Evolutionary conservation across 768 basidiomycete genomes (phyloP).

Genomic region (Suillus tomentosus): DNA sequence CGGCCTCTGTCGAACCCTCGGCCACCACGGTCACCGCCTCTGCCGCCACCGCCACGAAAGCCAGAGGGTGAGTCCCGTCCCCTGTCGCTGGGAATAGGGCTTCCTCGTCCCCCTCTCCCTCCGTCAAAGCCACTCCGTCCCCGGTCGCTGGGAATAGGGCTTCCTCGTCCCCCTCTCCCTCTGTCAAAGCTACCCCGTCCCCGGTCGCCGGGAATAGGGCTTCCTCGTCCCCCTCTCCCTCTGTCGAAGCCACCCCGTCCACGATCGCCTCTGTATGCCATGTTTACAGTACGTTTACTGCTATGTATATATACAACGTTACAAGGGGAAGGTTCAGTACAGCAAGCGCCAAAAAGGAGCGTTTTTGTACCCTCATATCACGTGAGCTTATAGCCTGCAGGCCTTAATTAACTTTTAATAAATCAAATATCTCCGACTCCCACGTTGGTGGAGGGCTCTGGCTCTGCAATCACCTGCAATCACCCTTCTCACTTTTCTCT

Average conservation of each 20-base stretch:
- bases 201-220: constrained; percentile 24
- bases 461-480: no score
- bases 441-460: no score
- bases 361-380: background rate
- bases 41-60: constrained; percentile 25
- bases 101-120: constrained; percentile 27
- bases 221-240: constrained; percentile 30
- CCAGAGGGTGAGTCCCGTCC: background rate
- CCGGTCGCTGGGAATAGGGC: background rate
- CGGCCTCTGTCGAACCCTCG: constrained; percentile 32
- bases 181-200: constrained; percentile 37
- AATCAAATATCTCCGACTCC: no score
- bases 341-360: background rate
- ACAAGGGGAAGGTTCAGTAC: background rate
- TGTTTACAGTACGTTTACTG: constrained; percentile 46
- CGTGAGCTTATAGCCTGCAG: background rate
- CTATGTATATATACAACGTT: constrained; percentile 42
- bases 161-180: constrained; percentile 30
- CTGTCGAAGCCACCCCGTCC: constrained; percentile 37
- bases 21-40: constrained; percentile 34
- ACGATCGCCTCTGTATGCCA: constrained; percentile 42
- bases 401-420: no score
- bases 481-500: no score
- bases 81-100: constrained; percentile 12
- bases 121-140: constrained; percentile 21